A percentile compares a stretch with the other conserved stretches of the same genome.
phyloP scores from a whole-genome alignment of 257 asterid species.

The Sherardia arvensis region DNA sequence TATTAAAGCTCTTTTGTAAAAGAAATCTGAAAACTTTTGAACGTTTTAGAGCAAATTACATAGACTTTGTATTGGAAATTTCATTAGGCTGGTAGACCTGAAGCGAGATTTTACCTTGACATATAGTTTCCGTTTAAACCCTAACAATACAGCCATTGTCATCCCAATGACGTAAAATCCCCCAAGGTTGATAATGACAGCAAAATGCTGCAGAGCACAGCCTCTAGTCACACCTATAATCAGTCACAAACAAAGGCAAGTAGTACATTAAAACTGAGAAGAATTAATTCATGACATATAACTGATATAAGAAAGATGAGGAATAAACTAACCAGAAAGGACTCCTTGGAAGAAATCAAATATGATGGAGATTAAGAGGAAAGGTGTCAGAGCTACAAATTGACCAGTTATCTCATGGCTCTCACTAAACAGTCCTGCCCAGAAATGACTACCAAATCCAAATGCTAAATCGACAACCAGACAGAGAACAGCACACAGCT shows the following conservation, averaged over 20 bases:
- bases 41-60: background rate
- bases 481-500: constrained; percentile 36
- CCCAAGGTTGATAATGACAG: constrained; percentile 43
- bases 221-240: constrained; percentile 68
- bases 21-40: background rate
- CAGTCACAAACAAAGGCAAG: background rate
- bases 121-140: constrained; percentile 39
- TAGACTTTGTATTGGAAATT: background rate
- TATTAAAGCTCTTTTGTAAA: background rate
- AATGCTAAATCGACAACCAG: constrained; percentile 31
- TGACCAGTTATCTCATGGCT: constrained; percentile 37
- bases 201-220: constrained; percentile 71
- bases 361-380: constrained; percentile 38
- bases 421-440: constrained; percentile 62
- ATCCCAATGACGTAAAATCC: constrained; percentile 58
- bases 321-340: constrained; percentile 39
- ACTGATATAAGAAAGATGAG: background rate
- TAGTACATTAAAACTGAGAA: background rate
- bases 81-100: no score
- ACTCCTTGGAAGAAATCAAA: constrained; percentile 60
- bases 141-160: constrained; percentile 46
- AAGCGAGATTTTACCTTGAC: constrained; percentile 36
- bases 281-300: background rate
- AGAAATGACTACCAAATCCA: constrained; percentile 39
- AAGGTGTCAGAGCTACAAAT: constrained; percentile 55